Percentiles rank a stretch among this genome's conserved stretches.
Evolutionary conservation across 2,329 filamentous ascomycete species (phyloP).

Genomic region (Aspergillus viridinutans): DNA sequence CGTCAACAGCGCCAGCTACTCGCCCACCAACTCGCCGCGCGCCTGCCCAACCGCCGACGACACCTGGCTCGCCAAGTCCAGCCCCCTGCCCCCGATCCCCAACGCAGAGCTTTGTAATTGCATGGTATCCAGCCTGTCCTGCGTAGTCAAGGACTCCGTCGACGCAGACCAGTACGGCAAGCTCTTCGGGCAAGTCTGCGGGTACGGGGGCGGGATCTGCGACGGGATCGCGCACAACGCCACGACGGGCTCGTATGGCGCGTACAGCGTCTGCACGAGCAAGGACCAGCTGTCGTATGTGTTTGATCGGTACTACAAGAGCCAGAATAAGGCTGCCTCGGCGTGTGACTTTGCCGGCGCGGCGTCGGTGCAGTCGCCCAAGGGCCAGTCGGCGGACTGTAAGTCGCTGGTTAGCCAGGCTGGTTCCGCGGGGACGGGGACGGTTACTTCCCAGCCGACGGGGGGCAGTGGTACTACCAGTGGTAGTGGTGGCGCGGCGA

Average conservation of each 20-base stretch:
- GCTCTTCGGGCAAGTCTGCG: conserved; percentile 58
- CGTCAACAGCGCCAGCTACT: conserved; percentile 65
- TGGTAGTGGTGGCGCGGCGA: too few species aligned
- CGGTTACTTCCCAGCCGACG: conserved; percentile 33
- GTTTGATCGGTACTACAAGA: conserved; percentile 42
- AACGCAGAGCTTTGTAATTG: conserved; percentile 75
- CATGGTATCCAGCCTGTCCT: conserved; percentile 70
- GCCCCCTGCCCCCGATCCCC: conserved; percentile 71
- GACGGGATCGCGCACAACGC: conserved; percentile 36
- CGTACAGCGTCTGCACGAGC: conserved; percentile 44
- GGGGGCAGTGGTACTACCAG: conserved; percentile 1
- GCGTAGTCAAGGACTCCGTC: conserved; percentile 54
- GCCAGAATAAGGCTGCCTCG: conserved; percentile 32
- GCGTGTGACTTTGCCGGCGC: conserved; percentile 43
- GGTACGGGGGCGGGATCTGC: conserved; percentile 36
- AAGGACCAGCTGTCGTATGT: conserved; percentile 42
- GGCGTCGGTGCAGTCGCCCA: conserved; percentile 34
- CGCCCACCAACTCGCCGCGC: conserved; percentile 63
- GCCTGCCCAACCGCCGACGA: conserved; percentile 64
- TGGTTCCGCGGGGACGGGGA: conserved; percentile 36
- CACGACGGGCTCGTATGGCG: conserved; percentile 41
- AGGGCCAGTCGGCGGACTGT: conserved; percentile 36
- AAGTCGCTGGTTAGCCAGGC: conserved; percentile 36
- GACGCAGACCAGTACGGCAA: conserved; percentile 27
- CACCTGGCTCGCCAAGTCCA: conserved; percentile 62